Conservation (phyloP, 305 asterid species). For the Nicotiana rustica region DNA sequence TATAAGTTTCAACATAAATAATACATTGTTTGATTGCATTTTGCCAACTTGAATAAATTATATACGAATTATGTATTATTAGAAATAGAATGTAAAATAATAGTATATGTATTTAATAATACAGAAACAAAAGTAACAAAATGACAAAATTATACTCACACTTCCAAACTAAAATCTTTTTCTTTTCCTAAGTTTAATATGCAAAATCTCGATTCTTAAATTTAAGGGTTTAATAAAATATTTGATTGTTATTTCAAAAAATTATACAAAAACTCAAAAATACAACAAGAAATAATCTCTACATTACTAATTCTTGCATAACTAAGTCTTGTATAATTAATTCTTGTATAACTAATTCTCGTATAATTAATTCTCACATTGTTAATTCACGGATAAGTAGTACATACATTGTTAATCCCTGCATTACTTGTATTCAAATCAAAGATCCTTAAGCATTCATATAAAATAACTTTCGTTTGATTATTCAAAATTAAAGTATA, state of each 20-base stretch:
- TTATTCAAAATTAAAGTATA: too few species aligned
- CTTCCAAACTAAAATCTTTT: too few species aligned
- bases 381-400: too few species aligned
- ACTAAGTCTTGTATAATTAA: neutral
- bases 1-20: neutral
- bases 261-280: neutral
- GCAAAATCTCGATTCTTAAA: too few species aligned
- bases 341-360: neutral
- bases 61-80: neutral
- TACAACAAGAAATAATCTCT: neutral
- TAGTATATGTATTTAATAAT: neutral
- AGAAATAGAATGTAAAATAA: too few species aligned
- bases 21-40: neutral
- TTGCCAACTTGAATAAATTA: neutral
- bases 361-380: too few species aligned
- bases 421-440: neutral
- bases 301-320: neutral
- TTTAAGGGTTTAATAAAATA: neutral
- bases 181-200: neutral
- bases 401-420: neutral
- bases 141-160: neutral
- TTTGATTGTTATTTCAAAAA: neutral
- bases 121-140: neutral
- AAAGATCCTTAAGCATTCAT: too few species aligned
- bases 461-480: too few species aligned